Conservation (phyloP, 768 basidiomycete genomes). For the Mycena chlorophos region DNA sequence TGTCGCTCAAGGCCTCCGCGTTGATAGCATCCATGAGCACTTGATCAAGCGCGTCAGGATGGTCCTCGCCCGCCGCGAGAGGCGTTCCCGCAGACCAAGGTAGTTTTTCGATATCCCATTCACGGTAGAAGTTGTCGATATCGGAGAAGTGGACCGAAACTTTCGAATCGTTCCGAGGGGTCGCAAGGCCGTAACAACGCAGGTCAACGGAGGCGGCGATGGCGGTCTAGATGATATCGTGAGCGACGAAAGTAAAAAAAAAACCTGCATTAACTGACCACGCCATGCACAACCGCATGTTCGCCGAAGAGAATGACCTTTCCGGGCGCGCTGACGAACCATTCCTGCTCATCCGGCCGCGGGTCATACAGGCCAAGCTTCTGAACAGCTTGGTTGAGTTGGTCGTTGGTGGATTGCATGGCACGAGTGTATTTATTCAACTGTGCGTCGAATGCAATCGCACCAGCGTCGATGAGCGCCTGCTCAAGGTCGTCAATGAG, state of each 20-base stretch:
- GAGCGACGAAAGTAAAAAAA: slow-evolving; percentile 7
- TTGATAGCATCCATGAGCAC: slow-evolving; percentile 73
- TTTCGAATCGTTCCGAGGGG: slow-evolving; percentile 71
- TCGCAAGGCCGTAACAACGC: slow-evolving; percentile 86
- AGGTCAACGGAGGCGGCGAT: slow-evolving; percentile 94
- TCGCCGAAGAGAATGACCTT: slow-evolving; percentile 99
- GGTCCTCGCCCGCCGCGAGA: slow-evolving; percentile 49
- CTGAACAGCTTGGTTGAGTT: slow-evolving; percentile 64
- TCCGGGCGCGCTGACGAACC: slow-evolving; percentile 93
- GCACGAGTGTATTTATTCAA: slow-evolving; percentile 51
- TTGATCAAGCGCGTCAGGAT: slow-evolving; percentile 70
- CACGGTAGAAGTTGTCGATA: slow-evolving; percentile 70
- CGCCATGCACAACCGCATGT: slow-evolving; percentile 97
- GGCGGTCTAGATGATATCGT: slow-evolving; percentile 62
- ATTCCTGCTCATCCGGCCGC: slow-evolving; percentile 48
- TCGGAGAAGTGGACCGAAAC: slow-evolving; percentile 79
- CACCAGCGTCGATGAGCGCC: slow-evolving; percentile 89
- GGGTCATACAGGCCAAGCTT: slow-evolving; percentile 51
- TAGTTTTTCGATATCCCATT: slow-evolving; percentile 76
- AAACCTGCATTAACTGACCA: slow-evolving; percentile 54
- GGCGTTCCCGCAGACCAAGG: slow-evolving; percentile 78
- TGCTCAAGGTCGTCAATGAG: slow-evolving; percentile 93
- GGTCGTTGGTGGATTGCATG: slow-evolving; percentile 36
- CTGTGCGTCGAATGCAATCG: slow-evolving; percentile 61
- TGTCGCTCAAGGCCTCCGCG: slow-evolving; percentile 37